phyloP scores from a whole-genome alignment of 2,329 filamentous ascomycete genomes.

The Phyllosticta paracitricarpa region DNA sequence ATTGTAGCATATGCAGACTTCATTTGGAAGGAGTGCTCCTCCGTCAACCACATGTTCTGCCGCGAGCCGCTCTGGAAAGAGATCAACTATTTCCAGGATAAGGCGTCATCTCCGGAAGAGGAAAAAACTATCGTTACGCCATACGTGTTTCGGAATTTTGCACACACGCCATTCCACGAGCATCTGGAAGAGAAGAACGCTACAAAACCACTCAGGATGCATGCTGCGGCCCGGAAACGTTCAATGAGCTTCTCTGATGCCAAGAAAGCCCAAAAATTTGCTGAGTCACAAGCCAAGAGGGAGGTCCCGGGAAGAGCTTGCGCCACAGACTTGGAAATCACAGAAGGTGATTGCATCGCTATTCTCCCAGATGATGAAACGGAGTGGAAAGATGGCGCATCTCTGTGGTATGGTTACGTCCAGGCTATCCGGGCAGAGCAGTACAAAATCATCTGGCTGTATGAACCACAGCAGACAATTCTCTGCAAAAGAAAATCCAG shows the following conservation, averaged over 20 bases:
- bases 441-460: conserved; percentile 58
- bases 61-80: conserved; percentile 43
- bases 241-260: background rate
- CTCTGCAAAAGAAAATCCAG: conserved; percentile 38
- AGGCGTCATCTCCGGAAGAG: background rate
- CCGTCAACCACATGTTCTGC: conserved; percentile 32
- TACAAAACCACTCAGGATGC: background rate
- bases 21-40: conserved; percentile 53
- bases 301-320: too few species aligned
- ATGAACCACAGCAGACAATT: conserved; percentile 59
- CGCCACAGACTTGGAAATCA: background rate
- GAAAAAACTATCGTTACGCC: conserved; percentile 58
- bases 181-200: background rate
- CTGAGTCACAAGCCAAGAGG: background rate
- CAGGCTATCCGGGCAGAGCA: conserved; percentile 40
- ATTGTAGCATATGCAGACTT: conserved; percentile 53
- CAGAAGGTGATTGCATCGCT: conserved; percentile 40
- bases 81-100: background rate
- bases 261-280: background rate
- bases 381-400: conserved; percentile 45
- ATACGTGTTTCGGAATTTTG: conserved; percentile 56
- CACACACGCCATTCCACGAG: conserved; percentile 39
- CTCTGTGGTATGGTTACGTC: conserved; percentile 63
- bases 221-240: background rate
- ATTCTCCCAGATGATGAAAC: conserved; percentile 39